These are phyloP conservation scores for Escallonia rubra DNA, from an alignment of 129 eudicot genomes.

Conservation along the genomic window DNA sequence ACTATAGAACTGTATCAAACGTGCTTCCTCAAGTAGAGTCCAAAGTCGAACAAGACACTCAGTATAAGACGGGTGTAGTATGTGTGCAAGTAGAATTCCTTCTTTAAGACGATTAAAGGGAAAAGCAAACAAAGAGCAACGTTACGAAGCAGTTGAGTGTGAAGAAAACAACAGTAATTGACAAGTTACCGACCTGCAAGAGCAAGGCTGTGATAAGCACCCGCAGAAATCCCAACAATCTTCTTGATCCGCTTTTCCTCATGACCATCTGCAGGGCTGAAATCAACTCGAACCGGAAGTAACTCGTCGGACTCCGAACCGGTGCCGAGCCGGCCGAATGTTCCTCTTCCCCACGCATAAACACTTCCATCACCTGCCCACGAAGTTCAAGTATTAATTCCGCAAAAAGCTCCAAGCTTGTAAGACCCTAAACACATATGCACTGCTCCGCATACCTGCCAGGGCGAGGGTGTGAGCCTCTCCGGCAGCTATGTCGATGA, in stretches of 20 bases:
- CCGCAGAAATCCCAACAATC: slow-evolving; percentile 74
- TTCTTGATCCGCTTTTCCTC: slow-evolving; percentile 12
- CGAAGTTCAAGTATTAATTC: not conserved
- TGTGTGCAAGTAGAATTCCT: too few relatives aligned
- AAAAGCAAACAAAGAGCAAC: too few relatives aligned
- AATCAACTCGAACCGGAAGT: slow-evolving; percentile 43
- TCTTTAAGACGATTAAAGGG: too few relatives aligned
- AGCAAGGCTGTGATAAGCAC: slow-evolving; percentile 90
- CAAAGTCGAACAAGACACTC: too few relatives aligned
- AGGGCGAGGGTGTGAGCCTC: slow-evolving; percentile 94
- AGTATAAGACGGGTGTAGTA: too few relatives aligned
- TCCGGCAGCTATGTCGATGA: slow-evolving; percentile 61
- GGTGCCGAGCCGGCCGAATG: slow-evolving; percentile 83
- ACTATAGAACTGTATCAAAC: too few relatives aligned
- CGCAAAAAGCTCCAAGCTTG: too few relatives aligned
- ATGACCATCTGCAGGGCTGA: slow-evolving; percentile 1
- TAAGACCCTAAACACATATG: too few relatives aligned
- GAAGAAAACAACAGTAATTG: not conserved
- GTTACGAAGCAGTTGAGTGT: too few relatives aligned
- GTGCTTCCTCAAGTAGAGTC: too few relatives aligned
- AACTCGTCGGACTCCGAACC: slow-evolving; percentile 61
- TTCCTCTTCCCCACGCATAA: slow-evolving; percentile 96
- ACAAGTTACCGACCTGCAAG: slow-evolving; percentile 48
- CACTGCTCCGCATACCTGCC: slow-evolving; percentile 34
- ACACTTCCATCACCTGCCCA: slow-evolving; percentile 71